Evolutionary conservation across 257 asterid species (phyloP), one percentile per base, ranked within the genome.

Genomic region (Capsicum baccatum): DNA sequence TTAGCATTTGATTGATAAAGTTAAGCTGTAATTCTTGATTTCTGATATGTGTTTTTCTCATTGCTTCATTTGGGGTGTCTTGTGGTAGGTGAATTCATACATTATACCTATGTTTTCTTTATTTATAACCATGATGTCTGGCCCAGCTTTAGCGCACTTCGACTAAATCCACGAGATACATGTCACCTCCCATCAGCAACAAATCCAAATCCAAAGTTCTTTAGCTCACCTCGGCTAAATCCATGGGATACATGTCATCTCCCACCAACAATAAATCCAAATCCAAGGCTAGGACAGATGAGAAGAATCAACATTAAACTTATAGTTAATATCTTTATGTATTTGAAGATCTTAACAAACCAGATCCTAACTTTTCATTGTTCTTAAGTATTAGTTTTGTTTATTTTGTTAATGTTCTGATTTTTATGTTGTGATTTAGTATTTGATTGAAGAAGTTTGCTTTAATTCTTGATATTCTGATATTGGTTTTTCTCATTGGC

Each of bases 381-480:
- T 60, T 39, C 4, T 7, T 62, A 8, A n/a, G 67, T 60, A 60
- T 9, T 60, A 60, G 9, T 33, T 10, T 35, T 19, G 67, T 8
- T 21, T 50, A 15, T 9, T 48, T 11, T 70, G 60, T 8, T 79
- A 67, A 55, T 59, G 73, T 15, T 76, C n/a, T 66, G 59, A 2
- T 82, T 56, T 37, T 74, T 64, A 11, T 47, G 14, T 68, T 68
- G 78, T 14, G 52, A 15, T 37, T 15, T 68, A 14, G 78, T 39
- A 8, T 68, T 39, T 39, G 3, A 64, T 68, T 68, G 1, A 68
- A 37, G 12, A 64, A 26, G 33, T 63, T 19, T 6, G 47, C 66
- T 69, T 76, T 62, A 74, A 48, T 69, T 67, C 78, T 78, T 78
- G 26, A 79, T 26, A 47, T 64, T 83, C 54, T 39, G 67, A 68